Evolutionary conservation across 164 flowering plant species (phyloP).

Genomic region (Nymphaea thermarum): DNA sequence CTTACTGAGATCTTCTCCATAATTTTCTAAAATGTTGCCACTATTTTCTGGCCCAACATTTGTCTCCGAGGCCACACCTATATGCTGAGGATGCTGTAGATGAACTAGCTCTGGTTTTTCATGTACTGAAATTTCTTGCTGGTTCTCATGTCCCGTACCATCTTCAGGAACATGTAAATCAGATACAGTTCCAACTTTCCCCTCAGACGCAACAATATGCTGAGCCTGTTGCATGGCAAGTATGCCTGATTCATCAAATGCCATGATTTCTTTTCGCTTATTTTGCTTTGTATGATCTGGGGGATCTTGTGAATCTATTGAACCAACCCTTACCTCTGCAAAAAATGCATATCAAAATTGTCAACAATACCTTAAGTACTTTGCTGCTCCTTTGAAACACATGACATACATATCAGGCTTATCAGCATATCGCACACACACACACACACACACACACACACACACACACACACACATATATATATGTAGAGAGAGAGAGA

Average conservation of each 20-base stretch:
- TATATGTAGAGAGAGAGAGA: no score
- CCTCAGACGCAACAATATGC: no score
- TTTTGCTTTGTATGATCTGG: background rate
- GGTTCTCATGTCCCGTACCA: background rate
- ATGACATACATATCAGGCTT: background rate
- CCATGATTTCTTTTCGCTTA: no score
- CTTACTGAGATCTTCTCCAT: no score
- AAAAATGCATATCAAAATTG: background rate
- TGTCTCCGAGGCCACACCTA: background rate
- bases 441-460: no score
- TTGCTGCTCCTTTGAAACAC: background rate
- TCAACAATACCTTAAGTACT: background rate
- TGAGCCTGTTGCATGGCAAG: no score
- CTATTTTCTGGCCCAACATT: background rate
- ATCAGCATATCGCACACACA: no score
- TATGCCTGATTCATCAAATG: background rate
- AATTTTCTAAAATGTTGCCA: no score
- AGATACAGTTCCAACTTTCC: no score
- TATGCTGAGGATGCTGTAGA: no score
- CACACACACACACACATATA: no score
- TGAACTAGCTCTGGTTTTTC: background rate
- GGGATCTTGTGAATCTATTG: background rate
- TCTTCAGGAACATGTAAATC: background rate
- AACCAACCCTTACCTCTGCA: background rate
- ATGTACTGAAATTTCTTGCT: background rate